Base-by-base conservation (phyloP, 352 stramenopile species). In the Pythium utonaiense region DNA sequence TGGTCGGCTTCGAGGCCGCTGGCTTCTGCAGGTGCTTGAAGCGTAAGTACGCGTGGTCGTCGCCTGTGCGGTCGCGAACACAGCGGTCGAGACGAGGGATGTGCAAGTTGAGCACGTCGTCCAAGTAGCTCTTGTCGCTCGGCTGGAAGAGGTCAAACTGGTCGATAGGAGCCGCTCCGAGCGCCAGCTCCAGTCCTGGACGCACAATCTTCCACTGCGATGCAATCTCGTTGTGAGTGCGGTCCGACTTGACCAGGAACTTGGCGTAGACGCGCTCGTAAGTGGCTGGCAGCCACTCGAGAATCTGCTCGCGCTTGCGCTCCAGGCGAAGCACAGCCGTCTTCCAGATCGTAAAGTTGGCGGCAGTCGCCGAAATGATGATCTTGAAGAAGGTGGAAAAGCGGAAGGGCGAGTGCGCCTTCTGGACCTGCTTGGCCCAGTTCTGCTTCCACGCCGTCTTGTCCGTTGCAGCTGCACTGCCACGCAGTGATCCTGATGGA, bases 31-130 rank as follows among this genome's bases (percentile, higher is more conserved):
- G 61, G 50, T 94, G 81, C 67, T 95, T 93, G 60, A 92, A 95
- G 22, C 81, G 83, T 45, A 95, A 62, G 53, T 91, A 93, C n/a
- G 81, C 81, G 52, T 92, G 79, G 60, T 95, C 83, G 44, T 93
- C 81, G 14, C 83, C 81, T 5, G 66, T 78, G 38, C 86, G 83
- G 52, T 95, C 86, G 22, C 84, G 86, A 52, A 93, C 86, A 60
- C 83, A 85, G 10, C 84, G 80, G 52, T 95, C 80, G 5, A 95
- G 64, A 19, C 86, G 80, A 14, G 86, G 82, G 51, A 95, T 74
- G 59, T 95, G 86, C 9, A 91, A 64, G 33, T 71, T 74, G 12
- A 95, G 64, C 47, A 95, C 83, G 50, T 93, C 83, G 49, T 95
- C 78, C 45, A 95, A 66, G 66, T 89, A 88, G 47, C 66, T 82